Percentiles rank a stretch among this genome's conserved stretches.
Evolutionary conservation across 768 basidiomycete species (phyloP).

Genomic region (Suillus cothurnatus): DNA sequence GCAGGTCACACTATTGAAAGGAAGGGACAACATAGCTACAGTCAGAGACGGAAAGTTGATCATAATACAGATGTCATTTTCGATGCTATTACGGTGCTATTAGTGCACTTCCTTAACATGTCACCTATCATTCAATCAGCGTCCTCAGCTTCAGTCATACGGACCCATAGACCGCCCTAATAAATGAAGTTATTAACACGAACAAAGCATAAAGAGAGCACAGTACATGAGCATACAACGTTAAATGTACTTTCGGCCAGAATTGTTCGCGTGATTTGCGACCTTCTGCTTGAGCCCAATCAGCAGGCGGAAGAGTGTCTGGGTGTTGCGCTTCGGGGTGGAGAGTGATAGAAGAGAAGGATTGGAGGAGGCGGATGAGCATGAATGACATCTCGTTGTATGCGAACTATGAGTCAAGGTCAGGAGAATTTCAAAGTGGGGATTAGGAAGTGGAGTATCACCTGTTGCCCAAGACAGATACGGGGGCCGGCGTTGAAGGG

Average conservation of each 20-base stretch:
- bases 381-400: conserved; percentile 66
- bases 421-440: neutral
- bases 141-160: conserved; percentile 29
- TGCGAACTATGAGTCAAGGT: conserved; percentile 43
- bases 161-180: conserved; percentile 59
- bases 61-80: neutral
- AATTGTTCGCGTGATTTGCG: conserved; percentile 53
- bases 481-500: conserved; percentile 62
- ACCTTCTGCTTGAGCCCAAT: conserved; percentile 48
- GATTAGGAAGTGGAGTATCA: conserved; percentile 17
- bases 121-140: neutral
- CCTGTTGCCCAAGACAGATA: conserved; percentile 65
- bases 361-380: conserved; percentile 63
- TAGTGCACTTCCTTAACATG: neutral
- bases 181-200: conserved; percentile 4
- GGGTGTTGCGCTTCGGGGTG: conserved; percentile 48
- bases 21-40: neutral
- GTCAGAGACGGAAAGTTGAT: neutral
- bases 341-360: conserved; percentile 51
- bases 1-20: neutral
- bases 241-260: conserved; percentile 54
- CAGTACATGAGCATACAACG: conserved; percentile 51
- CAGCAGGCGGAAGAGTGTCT: conserved; percentile 45
- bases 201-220: neutral
- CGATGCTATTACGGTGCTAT: neutral